Percentiles rank a stretch among this genome's conserved stretches.
phyloP scores from a whole-genome alignment of 768 basidiomycete species.

The Panaeolus papilionaceus region DNA sequence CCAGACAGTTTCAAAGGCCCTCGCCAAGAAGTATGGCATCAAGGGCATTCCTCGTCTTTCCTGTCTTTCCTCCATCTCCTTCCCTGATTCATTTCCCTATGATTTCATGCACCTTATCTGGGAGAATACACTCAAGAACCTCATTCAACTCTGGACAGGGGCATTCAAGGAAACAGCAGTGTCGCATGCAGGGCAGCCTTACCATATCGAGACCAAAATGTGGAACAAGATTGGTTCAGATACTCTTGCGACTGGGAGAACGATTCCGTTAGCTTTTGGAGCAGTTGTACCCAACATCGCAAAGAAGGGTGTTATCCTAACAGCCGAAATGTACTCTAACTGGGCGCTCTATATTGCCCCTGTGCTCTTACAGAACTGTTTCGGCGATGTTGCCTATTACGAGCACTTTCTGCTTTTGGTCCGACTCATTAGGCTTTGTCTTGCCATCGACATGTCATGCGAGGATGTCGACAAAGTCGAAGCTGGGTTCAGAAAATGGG shows the following conservation, averaged over 20 bases:
- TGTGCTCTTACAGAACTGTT: too few species aligned
- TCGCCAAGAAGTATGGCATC: constrained; percentile 39
- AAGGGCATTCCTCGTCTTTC: constrained; percentile 40
- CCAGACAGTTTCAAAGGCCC: too few species aligned
- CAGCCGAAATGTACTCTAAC: constrained; percentile 45
- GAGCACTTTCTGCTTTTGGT: constrained; percentile 48
- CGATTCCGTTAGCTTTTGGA: constrained; percentile 47
- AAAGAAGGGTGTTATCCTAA: constrained; percentile 30
- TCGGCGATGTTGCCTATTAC: constrained; percentile 45
- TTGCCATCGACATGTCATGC: constrained; percentile 40
- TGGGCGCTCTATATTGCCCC: constrained; percentile 49
- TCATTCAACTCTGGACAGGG: constrained; percentile 46
- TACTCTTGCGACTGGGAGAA: constrained; percentile 35
- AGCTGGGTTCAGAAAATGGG: constrained; percentile 42
- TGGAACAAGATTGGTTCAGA: constrained; percentile 47
- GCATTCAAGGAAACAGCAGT: constrained; percentile 50
- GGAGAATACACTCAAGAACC: constrained; percentile 48
- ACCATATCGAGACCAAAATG: constrained; percentile 33
- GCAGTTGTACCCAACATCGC: constrained; percentile 39
- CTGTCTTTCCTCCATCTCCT: constrained; percentile 38
- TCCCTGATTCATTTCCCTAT: constrained; percentile 47
- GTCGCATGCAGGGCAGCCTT: constrained; percentile 35
- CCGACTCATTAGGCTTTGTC: constrained; percentile 38
- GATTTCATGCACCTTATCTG: constrained; percentile 58
- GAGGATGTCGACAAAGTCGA: constrained; percentile 33